Evolutionary conservation across 2,329 filamentous ascomycete genomes (phyloP), one percentile per base, ranked within the genome.

Genomic region (Tolypocladium ovalisporum): DNA sequence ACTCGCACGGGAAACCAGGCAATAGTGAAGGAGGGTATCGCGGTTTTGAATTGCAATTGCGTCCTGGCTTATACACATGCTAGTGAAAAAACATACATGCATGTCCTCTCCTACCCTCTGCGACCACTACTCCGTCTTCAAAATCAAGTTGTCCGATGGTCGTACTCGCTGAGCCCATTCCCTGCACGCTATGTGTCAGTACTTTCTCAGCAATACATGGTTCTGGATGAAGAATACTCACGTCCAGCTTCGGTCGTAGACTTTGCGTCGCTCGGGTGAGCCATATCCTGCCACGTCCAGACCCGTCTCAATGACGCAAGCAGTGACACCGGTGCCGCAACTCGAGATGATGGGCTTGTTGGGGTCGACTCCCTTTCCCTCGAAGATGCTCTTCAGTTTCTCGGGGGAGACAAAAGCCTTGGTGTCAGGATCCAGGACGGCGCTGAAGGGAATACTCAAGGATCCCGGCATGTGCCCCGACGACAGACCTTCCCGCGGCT

Each of bases 221-320:
- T 44, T 8, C 15, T n/a, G 36, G 17, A 42, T 29, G 57, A 1
- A 27, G 10, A 6, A 13, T 12, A 87, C 89, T 85, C 78, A 96
- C 82, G 94, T 97, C 94, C 94, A 99, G 72, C 92, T 96, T 53
- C 94, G 94, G 71, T 99, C 94, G 67, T 99, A 99, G 27, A 99
- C 79, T 68, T 82, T 86, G 63, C 89, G 83, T 56, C 82, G 82
- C 60, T 85, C 80, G 0, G 81, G 73, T 4, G 82, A 76, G 2
- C 88, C 89, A 67, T 85, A 92, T 1, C 85, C 86, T 27, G 92
- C 90, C 71, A 90, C 85, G 35, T 83, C 84, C 56, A 99, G 75
- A 2, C 91, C 94, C 40, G 91, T 87, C 68, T 99, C 94, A 47
- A 99, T 84, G 49, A 97, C 83, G 22, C 89, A 90, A 9, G 94